phyloP scores from a whole-genome alignment of 257 asterid genomes.

The Anisodus tanguticus region DNA sequence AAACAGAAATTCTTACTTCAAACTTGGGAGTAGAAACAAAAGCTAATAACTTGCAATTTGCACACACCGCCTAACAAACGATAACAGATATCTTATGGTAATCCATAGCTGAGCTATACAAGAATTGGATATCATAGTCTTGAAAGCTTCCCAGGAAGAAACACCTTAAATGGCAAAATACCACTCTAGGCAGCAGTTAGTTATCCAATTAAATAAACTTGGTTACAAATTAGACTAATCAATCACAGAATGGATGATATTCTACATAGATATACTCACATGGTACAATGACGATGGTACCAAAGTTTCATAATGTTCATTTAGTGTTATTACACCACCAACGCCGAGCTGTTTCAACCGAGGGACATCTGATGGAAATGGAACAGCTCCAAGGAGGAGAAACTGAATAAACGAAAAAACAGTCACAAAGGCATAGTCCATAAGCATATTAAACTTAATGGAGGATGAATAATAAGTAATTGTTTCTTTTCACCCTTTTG shows the following conservation, averaged over 20 bases:
- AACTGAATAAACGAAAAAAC: slow-evolving; percentile 48
- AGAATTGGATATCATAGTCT: neutral
- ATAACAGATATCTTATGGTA: too few species aligned
- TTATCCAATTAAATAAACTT: too few species aligned
- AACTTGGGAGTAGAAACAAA: neutral
- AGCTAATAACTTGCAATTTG: neutral
- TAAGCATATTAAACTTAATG: neutral
- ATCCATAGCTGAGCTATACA: neutral
- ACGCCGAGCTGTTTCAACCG: slow-evolving; percentile 91
- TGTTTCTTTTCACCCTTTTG: neutral
- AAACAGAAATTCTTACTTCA: neutral
- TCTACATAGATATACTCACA: slow-evolving; percentile 50
- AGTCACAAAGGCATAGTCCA: neutral
- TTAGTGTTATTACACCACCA: slow-evolving; percentile 92
- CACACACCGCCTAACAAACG: neutral
- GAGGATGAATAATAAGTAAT: too few species aligned
- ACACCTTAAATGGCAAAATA: neutral
- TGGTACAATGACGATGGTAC: slow-evolving; percentile 83
- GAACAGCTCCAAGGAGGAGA: slow-evolving; percentile 92
- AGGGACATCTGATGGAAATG: slow-evolving; percentile 87
- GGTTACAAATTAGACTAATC: too few species aligned
- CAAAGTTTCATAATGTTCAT: slow-evolving; percentile 91
- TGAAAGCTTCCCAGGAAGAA: neutral
- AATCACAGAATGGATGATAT: neutral
- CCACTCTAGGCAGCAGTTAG: too few species aligned